Conservation (phyloP, 345 rosid genomes). For the Dipteronia sinensis region DNA sequence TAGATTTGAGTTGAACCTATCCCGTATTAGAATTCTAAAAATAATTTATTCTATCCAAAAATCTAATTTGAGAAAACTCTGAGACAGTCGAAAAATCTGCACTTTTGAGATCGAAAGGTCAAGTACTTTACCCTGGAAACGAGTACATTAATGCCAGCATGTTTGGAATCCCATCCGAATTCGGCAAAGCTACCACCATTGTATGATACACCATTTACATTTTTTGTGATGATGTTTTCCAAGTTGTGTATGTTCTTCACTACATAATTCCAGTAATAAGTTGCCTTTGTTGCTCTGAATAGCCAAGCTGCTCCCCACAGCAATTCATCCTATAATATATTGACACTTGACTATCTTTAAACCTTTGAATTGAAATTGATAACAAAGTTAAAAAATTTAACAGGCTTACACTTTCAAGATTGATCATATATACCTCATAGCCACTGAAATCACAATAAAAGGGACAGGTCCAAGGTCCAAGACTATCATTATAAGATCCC, state of each 20-base stretch:
- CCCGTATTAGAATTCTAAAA: no score
- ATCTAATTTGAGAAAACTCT: no score
- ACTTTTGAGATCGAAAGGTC: background rate
- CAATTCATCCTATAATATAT: slow-evolving; percentile 63
- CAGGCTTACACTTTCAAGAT: no score
- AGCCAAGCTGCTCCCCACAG: slow-evolving; percentile 94
- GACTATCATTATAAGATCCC: slow-evolving; percentile 67
- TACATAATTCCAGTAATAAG: slow-evolving; percentile 50
- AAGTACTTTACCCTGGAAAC: slow-evolving; percentile 51
- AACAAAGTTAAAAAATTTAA: no score
- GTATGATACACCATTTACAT: background rate
- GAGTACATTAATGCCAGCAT: slow-evolving; percentile 74
- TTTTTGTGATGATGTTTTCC: slow-evolving; percentile 2
- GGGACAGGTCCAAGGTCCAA: slow-evolving; percentile 66
- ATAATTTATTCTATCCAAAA: no score
- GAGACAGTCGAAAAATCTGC: no score
- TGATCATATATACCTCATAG: slow-evolving; percentile 43
- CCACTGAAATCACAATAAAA: slow-evolving; percentile 81
- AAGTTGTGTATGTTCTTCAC: slow-evolving; percentile 30
- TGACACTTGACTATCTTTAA: no score
- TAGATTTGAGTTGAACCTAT: background rate
- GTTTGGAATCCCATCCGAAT: slow-evolving; percentile 88
- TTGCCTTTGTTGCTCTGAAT: slow-evolving; percentile 55
- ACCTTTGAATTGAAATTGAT: background rate
- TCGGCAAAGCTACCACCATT: slow-evolving; percentile 32